phyloP scores from a whole-genome alignment of 345 rosid genomes.

The Geranium rotundifolium region DNA sequence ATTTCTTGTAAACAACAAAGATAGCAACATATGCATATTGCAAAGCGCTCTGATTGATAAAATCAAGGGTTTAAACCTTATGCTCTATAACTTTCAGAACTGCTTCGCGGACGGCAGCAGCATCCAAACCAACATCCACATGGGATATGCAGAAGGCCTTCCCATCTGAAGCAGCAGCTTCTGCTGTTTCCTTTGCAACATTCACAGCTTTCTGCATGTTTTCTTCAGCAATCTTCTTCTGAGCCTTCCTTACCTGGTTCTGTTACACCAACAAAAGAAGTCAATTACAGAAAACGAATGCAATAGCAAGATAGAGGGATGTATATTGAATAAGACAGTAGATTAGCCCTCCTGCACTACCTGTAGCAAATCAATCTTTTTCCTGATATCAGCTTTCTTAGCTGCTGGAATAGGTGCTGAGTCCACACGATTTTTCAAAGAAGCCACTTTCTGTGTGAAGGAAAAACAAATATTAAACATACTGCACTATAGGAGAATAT shows the following conservation, averaged over 20 bases:
- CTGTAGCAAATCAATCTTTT: conserved; percentile 62
- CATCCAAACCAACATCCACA: conserved; percentile 84
- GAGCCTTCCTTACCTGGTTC: conserved; percentile 62
- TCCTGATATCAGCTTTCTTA: conserved; percentile 75
- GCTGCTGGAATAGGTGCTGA: conserved; percentile 70
- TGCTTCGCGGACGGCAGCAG: conserved; percentile 88
- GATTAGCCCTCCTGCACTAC: conserved; percentile 18
- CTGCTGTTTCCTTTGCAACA: conserved; percentile 48
- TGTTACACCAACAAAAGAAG: conserved; percentile 9
- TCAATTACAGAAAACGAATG: not conserved
- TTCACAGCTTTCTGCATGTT: conserved; percentile 65
- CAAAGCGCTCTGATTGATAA: no score
- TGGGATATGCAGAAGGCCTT: conserved; percentile 58
- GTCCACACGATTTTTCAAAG: conserved; percentile 66
- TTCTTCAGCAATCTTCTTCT: conserved; percentile 81
- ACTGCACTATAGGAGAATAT: no score
- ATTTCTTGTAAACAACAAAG: not conserved
- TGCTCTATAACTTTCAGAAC: conserved; percentile 61
- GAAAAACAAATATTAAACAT: conserved; percentile 4
- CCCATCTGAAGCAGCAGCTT: conserved; percentile 57
- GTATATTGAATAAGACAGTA: no score
- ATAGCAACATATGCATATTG: no score
- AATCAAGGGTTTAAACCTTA: conserved; percentile 28
- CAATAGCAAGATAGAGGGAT: no score
- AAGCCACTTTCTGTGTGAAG: conserved; percentile 57